Evolutionary conservation across 495 filamentous ascomycete species (phyloP).

Genomic region (Penicillium paxilli): DNA sequence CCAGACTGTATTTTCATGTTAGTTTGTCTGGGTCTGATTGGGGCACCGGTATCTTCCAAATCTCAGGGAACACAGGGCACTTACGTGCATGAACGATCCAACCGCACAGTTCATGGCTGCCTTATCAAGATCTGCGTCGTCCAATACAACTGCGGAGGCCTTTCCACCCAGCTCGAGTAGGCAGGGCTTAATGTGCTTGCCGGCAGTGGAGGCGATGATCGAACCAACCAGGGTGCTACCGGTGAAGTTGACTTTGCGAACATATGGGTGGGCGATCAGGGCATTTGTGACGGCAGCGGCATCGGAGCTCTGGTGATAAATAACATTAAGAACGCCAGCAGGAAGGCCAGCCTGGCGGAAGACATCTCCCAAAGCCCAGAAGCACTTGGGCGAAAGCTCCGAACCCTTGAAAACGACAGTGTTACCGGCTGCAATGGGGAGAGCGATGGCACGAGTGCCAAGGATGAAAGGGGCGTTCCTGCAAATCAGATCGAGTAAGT

Average conservation of each 20-base stretch:
- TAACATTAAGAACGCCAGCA: constrained; percentile 55
- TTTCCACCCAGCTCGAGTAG: constrained; percentile 66
- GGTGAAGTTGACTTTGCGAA: constrained; percentile 66
- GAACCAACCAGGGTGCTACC: constrained; percentile 57
- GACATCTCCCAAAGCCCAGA: constrained; percentile 68
- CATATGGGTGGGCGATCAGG: constrained; percentile 54
- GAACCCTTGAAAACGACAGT: constrained; percentile 75
- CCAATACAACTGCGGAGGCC: constrained; percentile 57
- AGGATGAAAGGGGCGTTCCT: constrained; percentile 69
- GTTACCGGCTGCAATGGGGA: constrained; percentile 80
- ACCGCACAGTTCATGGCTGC: constrained; percentile 52
- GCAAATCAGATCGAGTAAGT: constrained; percentile 4
- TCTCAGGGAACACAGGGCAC: no score
- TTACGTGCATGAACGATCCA: constrained; percentile 55
- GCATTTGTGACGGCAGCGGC: constrained; percentile 55
- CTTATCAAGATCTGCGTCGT: constrained; percentile 58
- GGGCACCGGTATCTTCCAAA: no score
- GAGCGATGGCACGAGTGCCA: constrained; percentile 64
- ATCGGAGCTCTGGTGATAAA: constrained; percentile 53
- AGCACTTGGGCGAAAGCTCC: constrained; percentile 73
- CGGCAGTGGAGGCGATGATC: constrained; percentile 56
- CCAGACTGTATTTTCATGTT: no score
- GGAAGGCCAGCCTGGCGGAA: constrained; percentile 74
- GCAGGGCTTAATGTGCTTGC: constrained; percentile 56
- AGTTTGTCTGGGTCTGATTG: no score